A percentile compares a stretch with the other conserved stretches of the same genome.
These are phyloP conservation scores for Aspergillus tubingensis DNA, from an alignment of 2,329 filamentous ascomycete species.

Conservation along the genomic window DNA sequence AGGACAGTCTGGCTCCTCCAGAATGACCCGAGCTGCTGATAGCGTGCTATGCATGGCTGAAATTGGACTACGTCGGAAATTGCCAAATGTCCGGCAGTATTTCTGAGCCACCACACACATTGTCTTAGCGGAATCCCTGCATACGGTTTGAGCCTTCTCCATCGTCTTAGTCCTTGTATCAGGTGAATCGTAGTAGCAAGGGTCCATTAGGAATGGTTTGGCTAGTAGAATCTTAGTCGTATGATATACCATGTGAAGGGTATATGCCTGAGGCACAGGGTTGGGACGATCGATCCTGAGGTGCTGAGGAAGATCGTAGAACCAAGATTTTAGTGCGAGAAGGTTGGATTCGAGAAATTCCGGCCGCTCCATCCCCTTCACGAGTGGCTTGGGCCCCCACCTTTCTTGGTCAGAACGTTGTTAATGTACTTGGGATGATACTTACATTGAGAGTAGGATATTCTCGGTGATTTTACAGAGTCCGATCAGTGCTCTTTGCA, in stretches of 20 bases:
- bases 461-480: not conserved
- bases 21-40: conserved; percentile 29
- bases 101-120: conserved; percentile 31
- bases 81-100: conserved; percentile 35
- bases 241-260: conserved; percentile 39
- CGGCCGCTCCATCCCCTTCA: not conserved
- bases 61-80: conserved; percentile 37
- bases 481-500: not conserved
- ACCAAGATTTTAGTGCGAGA: conserved; percentile 37
- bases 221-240: conserved; percentile 36
- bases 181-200: not conserved
- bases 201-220: conserved; percentile 27
- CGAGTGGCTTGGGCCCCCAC: not conserved
- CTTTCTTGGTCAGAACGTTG: not conserved
- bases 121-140: conserved; percentile 25
- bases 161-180: not conserved
- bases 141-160: conserved; percentile 13
- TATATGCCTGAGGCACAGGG: conserved; percentile 34
- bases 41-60: conserved; percentile 39
- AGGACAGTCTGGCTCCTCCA: not conserved
- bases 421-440: not conserved
- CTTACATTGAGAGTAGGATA: conserved; percentile 1
- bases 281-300: conserved; percentile 32
- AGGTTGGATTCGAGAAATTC: conserved; percentile 33
- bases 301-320: conserved; percentile 36